Evolutionary conservation across 129 eudicot genomes (phyloP).

Genomic region (Glebionis coronaria): DNA sequence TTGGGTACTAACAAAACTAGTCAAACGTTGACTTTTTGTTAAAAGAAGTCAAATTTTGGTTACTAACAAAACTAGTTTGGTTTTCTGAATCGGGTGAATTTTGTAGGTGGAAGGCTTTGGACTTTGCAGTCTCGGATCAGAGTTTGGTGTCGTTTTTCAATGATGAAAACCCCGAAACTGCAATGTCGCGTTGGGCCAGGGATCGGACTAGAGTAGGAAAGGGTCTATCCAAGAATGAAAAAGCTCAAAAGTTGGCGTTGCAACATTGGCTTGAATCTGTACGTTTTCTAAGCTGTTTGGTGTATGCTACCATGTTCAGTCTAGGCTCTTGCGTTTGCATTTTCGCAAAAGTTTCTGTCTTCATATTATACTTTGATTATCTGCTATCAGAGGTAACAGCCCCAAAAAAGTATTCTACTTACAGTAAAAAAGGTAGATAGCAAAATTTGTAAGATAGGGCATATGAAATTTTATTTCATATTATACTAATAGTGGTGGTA

Average conservation of each 20-base stretch:
- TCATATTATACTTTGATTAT: no score
- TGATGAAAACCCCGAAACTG: constrained; percentile 73
- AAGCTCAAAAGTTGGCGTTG: constrained; percentile 82
- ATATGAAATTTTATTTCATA: no score
- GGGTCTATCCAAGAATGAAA: constrained; percentile 80
- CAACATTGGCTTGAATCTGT: constrained; percentile 99
- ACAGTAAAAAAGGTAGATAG: no score
- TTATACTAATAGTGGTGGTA: no score
- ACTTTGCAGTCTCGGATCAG: constrained; percentile 63
- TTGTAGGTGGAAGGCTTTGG: constrained; percentile 94
- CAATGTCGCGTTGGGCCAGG: constrained; percentile 78
- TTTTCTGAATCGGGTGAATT: constrained; percentile 15
- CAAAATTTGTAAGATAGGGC: no score
- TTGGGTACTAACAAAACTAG: constrained; percentile 18
- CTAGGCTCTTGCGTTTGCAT: no score
- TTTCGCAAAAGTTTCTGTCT: no score
- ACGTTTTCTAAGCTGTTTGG: no score
- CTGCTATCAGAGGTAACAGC: no score
- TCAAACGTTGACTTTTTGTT: no score
- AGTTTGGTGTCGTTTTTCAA: constrained; percentile 86
- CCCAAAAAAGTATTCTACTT: no score
- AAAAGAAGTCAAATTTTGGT: constrained; percentile 11
- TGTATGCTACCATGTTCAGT: no score
- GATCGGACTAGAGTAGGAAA: constrained; percentile 92
- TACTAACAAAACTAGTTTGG: not conserved